phyloP scores from a whole-genome alignment of 768 basidiomycete species.

The Podaxis sp. region DNA sequence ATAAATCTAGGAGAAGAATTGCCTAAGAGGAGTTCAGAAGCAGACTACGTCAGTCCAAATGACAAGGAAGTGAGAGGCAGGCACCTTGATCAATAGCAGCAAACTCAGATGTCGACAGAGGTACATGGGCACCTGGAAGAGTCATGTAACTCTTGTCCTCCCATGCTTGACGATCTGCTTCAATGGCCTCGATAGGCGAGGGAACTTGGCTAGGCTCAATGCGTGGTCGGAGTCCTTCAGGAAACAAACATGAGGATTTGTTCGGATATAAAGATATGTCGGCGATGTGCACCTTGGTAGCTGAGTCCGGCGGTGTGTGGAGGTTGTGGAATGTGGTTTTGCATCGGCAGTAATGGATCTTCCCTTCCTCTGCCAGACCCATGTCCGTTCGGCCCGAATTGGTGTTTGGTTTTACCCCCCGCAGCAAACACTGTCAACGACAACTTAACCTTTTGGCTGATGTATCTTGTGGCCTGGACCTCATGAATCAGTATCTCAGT shows the following conservation, averaged over 20 bases:
- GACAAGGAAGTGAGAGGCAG: constrained; percentile 4
- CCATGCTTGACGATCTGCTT: constrained; percentile 77
- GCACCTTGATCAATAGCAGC: constrained; percentile 86
- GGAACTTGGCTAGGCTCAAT: constrained; percentile 91
- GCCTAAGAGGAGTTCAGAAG: constrained; percentile 34
- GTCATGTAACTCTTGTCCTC: constrained; percentile 64
- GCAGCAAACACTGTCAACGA: neutral
- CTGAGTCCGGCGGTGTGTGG: constrained; percentile 61
- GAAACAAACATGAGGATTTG: neutral
- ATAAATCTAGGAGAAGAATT: constrained; percentile 92
- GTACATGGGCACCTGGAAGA: constrained; percentile 56
- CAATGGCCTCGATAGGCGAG: constrained; percentile 79
- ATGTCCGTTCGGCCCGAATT: neutral
- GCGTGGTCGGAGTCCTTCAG: constrained; percentile 66
- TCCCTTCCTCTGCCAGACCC: neutral
- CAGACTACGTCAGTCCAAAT: constrained; percentile 5
- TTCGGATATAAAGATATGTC: neutral
- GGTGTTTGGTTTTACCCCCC: neutral
- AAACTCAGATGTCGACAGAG: constrained; percentile 84
- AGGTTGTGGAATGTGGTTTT: constrained; percentile 59
- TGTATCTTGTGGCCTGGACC: too few relatives aligned
- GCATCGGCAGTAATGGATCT: constrained; percentile 5
- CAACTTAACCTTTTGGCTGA: too few relatives aligned
- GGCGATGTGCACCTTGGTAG: constrained; percentile 37
- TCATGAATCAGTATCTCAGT: too few relatives aligned